Evolutionary conservation across 257 asterid genomes (phyloP).

Genomic region (Penstemon newberryi): DNA sequence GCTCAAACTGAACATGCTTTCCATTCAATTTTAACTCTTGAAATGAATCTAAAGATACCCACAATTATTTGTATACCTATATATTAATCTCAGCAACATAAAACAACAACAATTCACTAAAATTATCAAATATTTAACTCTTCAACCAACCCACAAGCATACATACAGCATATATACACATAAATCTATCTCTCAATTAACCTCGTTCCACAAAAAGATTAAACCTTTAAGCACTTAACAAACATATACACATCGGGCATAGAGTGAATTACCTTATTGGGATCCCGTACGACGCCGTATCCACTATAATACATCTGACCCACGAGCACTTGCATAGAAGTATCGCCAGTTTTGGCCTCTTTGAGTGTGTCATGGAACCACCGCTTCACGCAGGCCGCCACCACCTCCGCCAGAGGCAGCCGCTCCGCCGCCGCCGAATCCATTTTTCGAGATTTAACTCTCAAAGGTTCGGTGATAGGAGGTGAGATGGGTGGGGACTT

Average conservation of each 20-base stretch:
- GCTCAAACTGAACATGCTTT: neutral
- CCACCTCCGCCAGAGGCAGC: constrained; percentile 81
- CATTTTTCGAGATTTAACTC: constrained; percentile 38
- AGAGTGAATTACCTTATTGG: constrained; percentile 53
- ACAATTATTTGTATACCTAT: no score
- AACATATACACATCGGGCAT: neutral
- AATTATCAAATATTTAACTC: no score
- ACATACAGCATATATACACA: neutral
- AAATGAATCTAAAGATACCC: neutral
- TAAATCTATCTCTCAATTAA: neutral
- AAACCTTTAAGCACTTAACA: constrained; percentile 21
- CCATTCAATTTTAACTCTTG: neutral
- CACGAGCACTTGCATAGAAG: constrained; percentile 87
- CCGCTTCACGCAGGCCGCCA: constrained; percentile 77
- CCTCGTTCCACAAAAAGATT: neutral
- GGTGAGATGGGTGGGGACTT: constrained; percentile 26
- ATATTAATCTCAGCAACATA: neutral
- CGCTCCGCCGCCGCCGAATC: constrained; percentile 56
- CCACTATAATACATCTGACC: constrained; percentile 97
- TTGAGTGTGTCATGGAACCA: constrained; percentile 91
- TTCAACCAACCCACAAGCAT: neutral
- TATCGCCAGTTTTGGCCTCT: constrained; percentile 89
- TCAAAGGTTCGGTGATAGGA: neutral
- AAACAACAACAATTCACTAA: neutral
- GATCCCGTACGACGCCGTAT: constrained; percentile 70